These are phyloP conservation scores for Penicillium sp. DNA, from an alignment of 2,329 filamentous ascomycete genomes.

Conservation along the genomic window DNA sequence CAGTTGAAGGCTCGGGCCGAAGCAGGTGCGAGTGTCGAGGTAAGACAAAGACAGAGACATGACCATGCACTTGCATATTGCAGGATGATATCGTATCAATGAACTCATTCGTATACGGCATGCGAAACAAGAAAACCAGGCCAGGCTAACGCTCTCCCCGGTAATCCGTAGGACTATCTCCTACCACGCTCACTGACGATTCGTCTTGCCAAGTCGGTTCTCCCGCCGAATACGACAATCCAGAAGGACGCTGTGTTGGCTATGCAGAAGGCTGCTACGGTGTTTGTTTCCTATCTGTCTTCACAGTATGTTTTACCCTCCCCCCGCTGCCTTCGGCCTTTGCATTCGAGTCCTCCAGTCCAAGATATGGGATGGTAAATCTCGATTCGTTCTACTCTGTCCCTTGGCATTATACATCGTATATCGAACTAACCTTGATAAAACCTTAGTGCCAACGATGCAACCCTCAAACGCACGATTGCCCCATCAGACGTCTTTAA, in stretches of 20 bases:
- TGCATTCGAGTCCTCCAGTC: background rate
- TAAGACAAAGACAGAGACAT: conserved; percentile 18
- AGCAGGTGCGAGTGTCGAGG: conserved; percentile 42
- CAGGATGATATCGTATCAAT: background rate
- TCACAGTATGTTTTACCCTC: conserved; percentile 50
- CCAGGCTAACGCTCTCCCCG: background rate
- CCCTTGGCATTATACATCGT: background rate
- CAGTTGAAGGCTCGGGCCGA: conserved; percentile 42
- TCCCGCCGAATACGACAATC: conserved; percentile 64
- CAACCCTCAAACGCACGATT: conserved; percentile 63
- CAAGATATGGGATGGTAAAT: background rate
- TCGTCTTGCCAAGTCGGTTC: conserved; percentile 62
- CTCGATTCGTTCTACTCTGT: background rate
- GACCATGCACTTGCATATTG: background rate
- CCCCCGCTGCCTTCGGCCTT: background rate
- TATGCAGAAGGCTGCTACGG: conserved; percentile 64
- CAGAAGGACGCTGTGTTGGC: conserved; percentile 65
- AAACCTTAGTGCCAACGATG: conserved; percentile 57
- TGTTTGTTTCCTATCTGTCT: conserved; percentile 65
- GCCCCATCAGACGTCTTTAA: conserved; percentile 61
- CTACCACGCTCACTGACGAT: conserved; percentile 63
- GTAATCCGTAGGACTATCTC: conserved; percentile 55
- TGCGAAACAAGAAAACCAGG: background rate
- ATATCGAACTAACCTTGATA: conserved; percentile 5
- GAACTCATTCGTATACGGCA: background rate